Conservation (phyloP, 495 filamentous ascomycete species). For the Neurospora sublineolata region DNA sequence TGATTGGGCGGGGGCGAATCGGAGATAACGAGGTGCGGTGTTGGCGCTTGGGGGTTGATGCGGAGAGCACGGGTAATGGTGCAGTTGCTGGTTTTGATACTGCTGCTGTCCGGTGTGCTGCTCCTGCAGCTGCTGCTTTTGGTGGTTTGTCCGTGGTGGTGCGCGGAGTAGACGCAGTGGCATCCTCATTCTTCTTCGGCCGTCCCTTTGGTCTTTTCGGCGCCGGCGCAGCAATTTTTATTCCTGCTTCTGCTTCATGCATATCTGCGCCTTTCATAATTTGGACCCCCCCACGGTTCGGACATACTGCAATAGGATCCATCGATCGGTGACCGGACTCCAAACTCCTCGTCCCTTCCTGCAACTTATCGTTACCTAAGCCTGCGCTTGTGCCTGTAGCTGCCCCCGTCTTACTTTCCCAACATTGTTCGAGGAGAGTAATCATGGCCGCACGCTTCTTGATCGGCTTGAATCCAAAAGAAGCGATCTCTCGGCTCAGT, state of each 20-base stretch:
- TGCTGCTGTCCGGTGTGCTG: conserved; percentile 2
- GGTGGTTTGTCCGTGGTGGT: neutral
- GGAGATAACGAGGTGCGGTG: neutral
- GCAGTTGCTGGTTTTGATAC: conserved; percentile 4
- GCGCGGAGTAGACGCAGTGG: neutral
- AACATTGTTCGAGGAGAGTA: conserved; percentile 59
- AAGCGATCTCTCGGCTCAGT: conserved; percentile 48
- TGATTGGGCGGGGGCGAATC: conserved; percentile 7
- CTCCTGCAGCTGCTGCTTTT: neutral
- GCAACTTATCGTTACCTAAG: neutral
- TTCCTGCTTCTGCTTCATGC: neutral
- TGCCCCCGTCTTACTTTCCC: conserved; percentile 38
- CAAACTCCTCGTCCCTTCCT: neutral
- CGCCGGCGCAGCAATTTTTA: neutral
- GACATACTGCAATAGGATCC: neutral
- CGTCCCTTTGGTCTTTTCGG: conserved; percentile 11
- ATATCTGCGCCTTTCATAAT: neutral
- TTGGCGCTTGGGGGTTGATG: conserved; percentile 9
- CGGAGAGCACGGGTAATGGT: conserved; percentile 7
- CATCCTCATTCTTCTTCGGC: conserved; percentile 9
- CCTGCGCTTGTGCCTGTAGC: neutral
- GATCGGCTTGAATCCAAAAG: conserved; percentile 65
- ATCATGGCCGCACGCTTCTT: conserved; percentile 64
- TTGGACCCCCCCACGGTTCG: neutral
- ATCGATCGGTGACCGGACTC: neutral